Base-by-base conservation (phyloP, 2,329 filamentous ascomycete genomes). In the Curvularia lunata region DNA sequence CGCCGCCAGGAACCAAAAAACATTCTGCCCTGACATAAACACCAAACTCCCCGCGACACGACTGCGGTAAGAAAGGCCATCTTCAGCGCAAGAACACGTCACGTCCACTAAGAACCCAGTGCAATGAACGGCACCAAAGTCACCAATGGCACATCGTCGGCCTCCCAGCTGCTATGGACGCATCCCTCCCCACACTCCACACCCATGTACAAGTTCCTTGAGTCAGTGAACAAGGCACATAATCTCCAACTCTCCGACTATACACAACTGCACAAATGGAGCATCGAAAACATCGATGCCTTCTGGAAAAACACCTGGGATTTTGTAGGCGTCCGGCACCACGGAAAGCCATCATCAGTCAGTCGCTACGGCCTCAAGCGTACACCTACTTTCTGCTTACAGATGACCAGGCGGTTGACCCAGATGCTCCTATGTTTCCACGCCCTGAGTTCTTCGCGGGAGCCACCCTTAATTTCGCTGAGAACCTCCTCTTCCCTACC, bases 271-370 rank as follows among this genome's bases (percentile, higher is more conserved):
- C 90, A 94, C 79, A 80, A 85, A 73, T 98, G 94, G 94, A 97
- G 92, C 64, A 84, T 95, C 62, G 85, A 89, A 7, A 83, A 94
- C 66, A 83, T 92, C 7, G 83, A 87, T 23, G 80, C 83, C 1
- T 96, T 97, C 75, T 98, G 94, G 94, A 87, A 85, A 48, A 88
- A 92, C 54, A 85, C 92, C 9, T 97, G 93, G 93, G 82, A 90
- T 41, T 93, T 90, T 76, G 90, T 90, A 2, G 90, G 90, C 42
- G 84, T 98, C 65, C 87, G 83, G 62, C 86, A 91, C 5, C 89
- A 90, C 23, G 81, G 80, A 68, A 76, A 81, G 7, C 93, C 86
- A 72, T 79, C 83, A 25, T 75, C 84, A 78, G 89, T 91, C 57
- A 79, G 77, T 53, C 48, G 16, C 18, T 25, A 23, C 25, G 13